These are phyloP conservation scores for Asterochloris erici DNA, from an alignment of 139 green algal genomes.

Conservation along the genomic window DNA sequence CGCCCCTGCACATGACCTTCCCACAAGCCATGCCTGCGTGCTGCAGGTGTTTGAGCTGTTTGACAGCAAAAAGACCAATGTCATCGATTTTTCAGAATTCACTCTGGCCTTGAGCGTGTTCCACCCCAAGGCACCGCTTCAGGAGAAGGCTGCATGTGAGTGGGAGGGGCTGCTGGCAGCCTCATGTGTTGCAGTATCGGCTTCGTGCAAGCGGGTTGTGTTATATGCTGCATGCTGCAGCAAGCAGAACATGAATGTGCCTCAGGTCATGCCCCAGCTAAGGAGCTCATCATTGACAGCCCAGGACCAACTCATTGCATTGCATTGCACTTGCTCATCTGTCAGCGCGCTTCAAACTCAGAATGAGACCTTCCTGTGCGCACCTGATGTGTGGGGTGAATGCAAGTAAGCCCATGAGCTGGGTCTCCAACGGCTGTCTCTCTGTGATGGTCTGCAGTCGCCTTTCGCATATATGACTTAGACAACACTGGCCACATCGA, in stretches of 20 bases:
- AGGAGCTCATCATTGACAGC: too few species aligned
- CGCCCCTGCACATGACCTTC: too few species aligned
- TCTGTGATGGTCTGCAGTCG: conserved; percentile 39
- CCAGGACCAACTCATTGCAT: background rate
- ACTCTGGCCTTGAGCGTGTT: conserved; percentile 57
- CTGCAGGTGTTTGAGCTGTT: conserved; percentile 63
- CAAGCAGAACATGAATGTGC: too few species aligned
- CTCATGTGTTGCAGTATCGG: too few species aligned
- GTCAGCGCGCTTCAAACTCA: background rate
- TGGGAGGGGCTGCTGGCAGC: too few species aligned
- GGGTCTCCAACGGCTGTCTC: too few species aligned
- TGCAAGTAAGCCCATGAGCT: background rate
- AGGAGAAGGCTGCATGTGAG: conserved; percentile 64
- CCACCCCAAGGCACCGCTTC: conserved; percentile 50
- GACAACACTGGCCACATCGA: conserved; percentile 55
- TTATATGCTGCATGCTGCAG: too few species aligned
- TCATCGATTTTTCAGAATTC: conserved; percentile 78
- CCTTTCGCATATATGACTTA: conserved; percentile 70
- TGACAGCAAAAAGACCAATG: conserved; percentile 65
- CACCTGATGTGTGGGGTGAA: background rate
- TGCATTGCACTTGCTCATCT: background rate
- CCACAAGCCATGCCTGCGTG: background rate
- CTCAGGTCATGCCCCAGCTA: too few species aligned
- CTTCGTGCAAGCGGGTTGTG: too few species aligned
- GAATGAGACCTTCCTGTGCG: background rate